phyloP scores from a whole-genome alignment of 140 eudicot species.

The Cichorium intybus region DNA sequence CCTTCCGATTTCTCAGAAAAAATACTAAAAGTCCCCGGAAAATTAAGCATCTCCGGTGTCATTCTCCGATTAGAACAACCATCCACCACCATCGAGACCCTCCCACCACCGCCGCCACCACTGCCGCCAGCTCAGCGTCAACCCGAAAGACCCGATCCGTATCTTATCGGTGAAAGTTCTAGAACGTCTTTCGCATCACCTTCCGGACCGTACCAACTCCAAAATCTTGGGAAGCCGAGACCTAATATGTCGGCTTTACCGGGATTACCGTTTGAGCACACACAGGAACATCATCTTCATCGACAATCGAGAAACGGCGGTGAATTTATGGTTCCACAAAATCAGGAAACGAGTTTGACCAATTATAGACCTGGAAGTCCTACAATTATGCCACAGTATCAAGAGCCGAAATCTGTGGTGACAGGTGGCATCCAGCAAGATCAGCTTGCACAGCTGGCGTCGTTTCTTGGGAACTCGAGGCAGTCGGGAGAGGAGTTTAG shows the following conservation, averaged over 20 bases:
- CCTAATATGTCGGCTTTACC: conserved; percentile 25
- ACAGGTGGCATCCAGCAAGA: conserved; percentile 48
- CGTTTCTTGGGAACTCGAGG: conserved; percentile 67
- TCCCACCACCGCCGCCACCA: conserved; percentile 36
- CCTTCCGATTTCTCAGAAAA: conserved; percentile 95
- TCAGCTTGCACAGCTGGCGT: conserved; percentile 67
- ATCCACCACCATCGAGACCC: conserved; percentile 45
- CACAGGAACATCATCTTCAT: conserved; percentile 31
- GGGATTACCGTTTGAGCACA: conserved; percentile 38
- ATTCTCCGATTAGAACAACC: conserved; percentile 63
- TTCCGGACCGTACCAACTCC: conserved; percentile 44
- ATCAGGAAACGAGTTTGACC: conserved; percentile 27
- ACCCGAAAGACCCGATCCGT: conserved; percentile 38
- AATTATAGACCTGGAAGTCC: conserved; percentile 35
- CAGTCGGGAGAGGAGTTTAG: conserved; percentile 57
- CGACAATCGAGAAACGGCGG: conserved; percentile 23
- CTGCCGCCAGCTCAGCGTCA: conserved; percentile 22
- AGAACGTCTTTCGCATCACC: conserved; percentile 50
- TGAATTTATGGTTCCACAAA: conserved; percentile 21
- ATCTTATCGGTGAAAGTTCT: conserved; percentile 31
- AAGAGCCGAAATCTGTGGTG: conserved; percentile 25
- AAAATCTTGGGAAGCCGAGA: conserved; percentile 44
- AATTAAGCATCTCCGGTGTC: conserved; percentile 84
- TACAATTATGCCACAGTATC: conserved; percentile 24
- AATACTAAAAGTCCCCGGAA: conserved; percentile 90